Base-by-base conservation (phyloP, 257 asterid genomes). In the Forsythia viridissima region DNA sequence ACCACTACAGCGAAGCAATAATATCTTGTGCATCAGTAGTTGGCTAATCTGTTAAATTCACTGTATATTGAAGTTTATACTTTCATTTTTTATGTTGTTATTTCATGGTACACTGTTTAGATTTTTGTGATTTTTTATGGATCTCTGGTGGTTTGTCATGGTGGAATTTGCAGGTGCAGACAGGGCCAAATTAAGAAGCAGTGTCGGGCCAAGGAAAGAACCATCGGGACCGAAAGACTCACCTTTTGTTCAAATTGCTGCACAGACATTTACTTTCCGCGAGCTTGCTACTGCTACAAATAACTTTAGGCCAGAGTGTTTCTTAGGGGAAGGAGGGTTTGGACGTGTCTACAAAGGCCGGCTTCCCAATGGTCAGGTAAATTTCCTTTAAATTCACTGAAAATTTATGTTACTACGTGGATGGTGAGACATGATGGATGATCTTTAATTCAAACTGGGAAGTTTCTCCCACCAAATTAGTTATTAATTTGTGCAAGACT, bases 271-370 rank as follows among this genome's bases (percentile, higher is more conserved):
- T 82, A 96, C 98, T 70, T 96, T 96, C 55, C 98, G 97, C 12
- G 99, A 93, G 89, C 88, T 96, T 65, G 99, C 97, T 55, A 89
- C 88, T 72, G 99, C 94, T 18, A 92, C 99, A 21, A 86, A 88
- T 85, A 96, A 92, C 82, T 96, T 96, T 82, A 86, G 88, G 90
- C 91, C 88, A 1, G 99, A 96, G 68, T 91, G 95, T 80, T 92
- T 93, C 86, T 74, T 96, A 79, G 99, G 99, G 8, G 99, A 96
- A 81, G 99, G 99, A 73, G 99, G 99, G 21, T 93, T 96, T 48
- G 99, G 98, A 43, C 89, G 96, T 66, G 99, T 93, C 6, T 92
- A 93, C 86, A 93, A 84, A 84, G 99, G 99, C 68, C 84, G 73
- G 80, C 97, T 93, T 74, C 79, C 88, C 1, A 90, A 79, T 77